Percentiles rank a stretch among this genome's conserved stretches.
phyloP scores from a whole-genome alignment of 1,139 yeast species.

The Suhomyces taliae region DNA sequence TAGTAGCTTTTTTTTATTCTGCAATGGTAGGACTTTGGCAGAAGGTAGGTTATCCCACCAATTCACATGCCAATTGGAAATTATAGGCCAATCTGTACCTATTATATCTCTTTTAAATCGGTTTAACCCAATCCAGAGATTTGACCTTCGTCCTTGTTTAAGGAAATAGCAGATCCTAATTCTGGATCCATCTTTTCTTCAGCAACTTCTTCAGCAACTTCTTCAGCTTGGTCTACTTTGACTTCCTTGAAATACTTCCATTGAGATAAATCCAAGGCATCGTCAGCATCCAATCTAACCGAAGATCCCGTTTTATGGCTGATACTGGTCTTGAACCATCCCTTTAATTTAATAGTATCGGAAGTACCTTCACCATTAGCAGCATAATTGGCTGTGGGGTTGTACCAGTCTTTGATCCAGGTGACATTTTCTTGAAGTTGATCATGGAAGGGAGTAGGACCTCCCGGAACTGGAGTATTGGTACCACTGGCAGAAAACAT shows the following conservation, averaged over 20 bases:
- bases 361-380: conserved; percentile 16
- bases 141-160: conserved; percentile 24
- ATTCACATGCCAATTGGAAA: too few relatives aligned
- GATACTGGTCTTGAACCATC: conserved; percentile 39
- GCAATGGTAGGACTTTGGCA: too few relatives aligned
- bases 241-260: conserved; percentile 29
- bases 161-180: conserved; percentile 21
- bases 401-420: conserved; percentile 47
- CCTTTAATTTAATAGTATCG: conserved; percentile 28
- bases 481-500: conserved; percentile 16
- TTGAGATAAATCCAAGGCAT: conserved; percentile 31
- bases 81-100: too few relatives aligned
- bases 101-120: too few relatives aligned
- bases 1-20: too few relatives aligned
- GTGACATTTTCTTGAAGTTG: conserved; percentile 31
- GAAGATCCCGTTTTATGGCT: conserved; percentile 18
- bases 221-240: conserved; percentile 1
- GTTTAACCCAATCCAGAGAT: conserved; percentile 14
- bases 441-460: conserved; percentile 18
- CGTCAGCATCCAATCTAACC: conserved; percentile 19
- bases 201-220: conserved; percentile 4
- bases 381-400: conserved; percentile 25
- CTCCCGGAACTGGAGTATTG: conserved; percentile 14
- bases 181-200: conserved; percentile 13
- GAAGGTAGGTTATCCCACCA: too few relatives aligned